Base-by-base conservation (phyloP, 176 grass and related monocot species). In the Phragmites australis region DNA sequence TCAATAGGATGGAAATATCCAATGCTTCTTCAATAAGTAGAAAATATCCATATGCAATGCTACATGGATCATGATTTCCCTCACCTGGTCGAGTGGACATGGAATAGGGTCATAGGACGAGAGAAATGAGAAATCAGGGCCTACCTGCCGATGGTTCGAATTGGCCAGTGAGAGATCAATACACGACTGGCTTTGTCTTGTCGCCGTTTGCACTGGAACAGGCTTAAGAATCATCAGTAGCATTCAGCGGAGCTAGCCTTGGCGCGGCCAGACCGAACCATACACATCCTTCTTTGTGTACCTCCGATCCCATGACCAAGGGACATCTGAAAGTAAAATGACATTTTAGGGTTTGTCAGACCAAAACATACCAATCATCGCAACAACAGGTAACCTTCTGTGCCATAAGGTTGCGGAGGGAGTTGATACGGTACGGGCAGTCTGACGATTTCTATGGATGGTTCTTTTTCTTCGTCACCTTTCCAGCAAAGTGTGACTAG, bases 231-330 rank as follows among this genome's bases (percentile, higher is more conserved):
- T 76, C 54, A 9, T 70, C 63, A 42, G 46, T 43, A 6, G 23
- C 42, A 44, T 75, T 79, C 46, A 45, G 54, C 48, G 21, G 27
- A 90, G 50, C 81, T 89, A 81, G 23, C 83, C 95, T 89, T 91
- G 86, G 26, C 74, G 74, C 3, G 96, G 96, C 96, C 92, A 98
- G 14, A 78, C 83, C 50, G 93, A 87, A 19, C 96, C 96, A 66
- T 98, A 82, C 15, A 91, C 96, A 76, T 98, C 96, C 41, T 93
- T 94, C 73, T 91, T 87, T 2, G 88, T 84, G 81, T 94, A 98
- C 86, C 81, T 85, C 75, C 59, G 87, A 57, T 98, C 92, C 96
- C 96, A 98, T 8, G 92, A 98, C 96, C 96, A 98, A 15, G 96
- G 92, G 6, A 91, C 86, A 82, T 98, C 96, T 98, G 78, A 76